Evolutionary conservation across 2,329 filamentous ascomycete genomes (phyloP).

Genomic region (Curvularia lunata): DNA sequence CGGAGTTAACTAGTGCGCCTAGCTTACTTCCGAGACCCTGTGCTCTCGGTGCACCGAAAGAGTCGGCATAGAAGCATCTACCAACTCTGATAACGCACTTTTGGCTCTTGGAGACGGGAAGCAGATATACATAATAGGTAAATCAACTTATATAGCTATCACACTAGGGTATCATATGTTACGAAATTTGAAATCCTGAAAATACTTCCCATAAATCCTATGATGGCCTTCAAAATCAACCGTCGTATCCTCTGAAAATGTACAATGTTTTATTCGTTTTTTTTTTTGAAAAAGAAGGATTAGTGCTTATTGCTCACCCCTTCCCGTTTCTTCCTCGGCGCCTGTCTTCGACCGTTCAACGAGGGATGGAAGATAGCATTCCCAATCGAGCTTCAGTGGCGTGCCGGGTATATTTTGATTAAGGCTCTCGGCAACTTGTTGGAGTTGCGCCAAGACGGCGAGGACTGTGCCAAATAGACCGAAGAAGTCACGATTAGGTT

Average conservation of each 20-base stretch:
- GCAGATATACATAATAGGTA: too few species aligned
- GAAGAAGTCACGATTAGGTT: slow-evolving; percentile 15
- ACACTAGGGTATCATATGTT: slow-evolving; percentile 8
- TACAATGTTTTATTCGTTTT: too few species aligned
- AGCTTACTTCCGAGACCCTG: slow-evolving; percentile 18
- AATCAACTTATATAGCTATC: too few species aligned
- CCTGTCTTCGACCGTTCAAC: neutral
- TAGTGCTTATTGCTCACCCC: neutral
- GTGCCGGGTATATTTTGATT: slow-evolving; percentile 19
- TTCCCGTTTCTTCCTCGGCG: neutral
- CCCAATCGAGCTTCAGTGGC: slow-evolving; percentile 6
- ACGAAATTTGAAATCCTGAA: neutral
- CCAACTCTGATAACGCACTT: too few species aligned
- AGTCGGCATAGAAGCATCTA: too few species aligned
- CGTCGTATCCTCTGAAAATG: neutral
- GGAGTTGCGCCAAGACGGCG: slow-evolving; percentile 10
- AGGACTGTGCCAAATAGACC: slow-evolving; percentile 5
- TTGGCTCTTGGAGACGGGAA: too few species aligned
- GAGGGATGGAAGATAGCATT: slow-evolving; percentile 3
- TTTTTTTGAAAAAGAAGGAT: neutral
- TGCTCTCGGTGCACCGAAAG: neutral
- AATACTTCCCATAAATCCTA: neutral
- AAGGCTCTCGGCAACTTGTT: slow-evolving; percentile 14
- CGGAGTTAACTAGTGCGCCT: slow-evolving; percentile 30
- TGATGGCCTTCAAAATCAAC: neutral